phyloP scores from a whole-genome alignment of 2,329 filamentous ascomycete species.

The Venturia pyrina region DNA sequence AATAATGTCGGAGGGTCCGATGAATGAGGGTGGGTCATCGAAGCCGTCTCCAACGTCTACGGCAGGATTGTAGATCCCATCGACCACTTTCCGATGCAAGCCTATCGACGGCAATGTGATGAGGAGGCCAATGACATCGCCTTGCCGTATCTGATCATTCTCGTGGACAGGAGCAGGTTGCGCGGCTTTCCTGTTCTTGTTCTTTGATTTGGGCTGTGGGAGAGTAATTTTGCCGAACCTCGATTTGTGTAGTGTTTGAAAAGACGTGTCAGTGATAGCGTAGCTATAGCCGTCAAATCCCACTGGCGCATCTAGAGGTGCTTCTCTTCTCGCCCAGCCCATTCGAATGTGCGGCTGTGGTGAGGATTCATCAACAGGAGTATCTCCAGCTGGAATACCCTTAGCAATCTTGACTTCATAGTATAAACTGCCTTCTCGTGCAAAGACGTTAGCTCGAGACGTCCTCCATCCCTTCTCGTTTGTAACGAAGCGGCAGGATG shows the following conservation, averaged over 20 bases:
- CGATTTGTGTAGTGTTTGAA: slow-evolving; percentile 88
- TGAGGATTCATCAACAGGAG: slow-evolving; percentile 22
- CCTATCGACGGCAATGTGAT: slow-evolving; percentile 80
- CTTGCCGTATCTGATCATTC: slow-evolving; percentile 74
- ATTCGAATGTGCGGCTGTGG: slow-evolving; percentile 60
- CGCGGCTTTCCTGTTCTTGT: slow-evolving; percentile 23
- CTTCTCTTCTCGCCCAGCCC: slow-evolving; percentile 76
- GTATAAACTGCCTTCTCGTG: slow-evolving; percentile 82
- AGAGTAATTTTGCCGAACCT: slow-evolving; percentile 73
- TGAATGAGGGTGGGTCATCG: slow-evolving; percentile 32
- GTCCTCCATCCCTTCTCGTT: slow-evolving; percentile 91
- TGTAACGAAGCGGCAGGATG: slow-evolving; percentile 64
- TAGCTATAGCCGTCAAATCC: slow-evolving; percentile 92
- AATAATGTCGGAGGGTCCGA: slow-evolving; percentile 58
- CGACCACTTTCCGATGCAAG: slow-evolving; percentile 79
- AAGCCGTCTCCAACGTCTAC: slow-evolving; percentile 56
- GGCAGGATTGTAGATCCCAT: slow-evolving; percentile 77
- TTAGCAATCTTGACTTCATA: slow-evolving; percentile 87
- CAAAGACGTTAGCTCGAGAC: slow-evolving; percentile 80
- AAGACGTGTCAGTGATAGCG: slow-evolving; percentile 77
- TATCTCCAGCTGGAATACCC: slow-evolving; percentile 46
- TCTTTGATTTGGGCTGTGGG: slow-evolving; percentile 25
- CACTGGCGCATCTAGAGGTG: slow-evolving; percentile 71
- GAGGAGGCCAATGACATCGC: slow-evolving; percentile 88
- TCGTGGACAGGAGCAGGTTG: slow-evolving; percentile 34